These are phyloP conservation scores for Wickerhamiella australiensis DNA, from an alignment of 805 yeast genomes.

Conservation along the genomic window DNA sequence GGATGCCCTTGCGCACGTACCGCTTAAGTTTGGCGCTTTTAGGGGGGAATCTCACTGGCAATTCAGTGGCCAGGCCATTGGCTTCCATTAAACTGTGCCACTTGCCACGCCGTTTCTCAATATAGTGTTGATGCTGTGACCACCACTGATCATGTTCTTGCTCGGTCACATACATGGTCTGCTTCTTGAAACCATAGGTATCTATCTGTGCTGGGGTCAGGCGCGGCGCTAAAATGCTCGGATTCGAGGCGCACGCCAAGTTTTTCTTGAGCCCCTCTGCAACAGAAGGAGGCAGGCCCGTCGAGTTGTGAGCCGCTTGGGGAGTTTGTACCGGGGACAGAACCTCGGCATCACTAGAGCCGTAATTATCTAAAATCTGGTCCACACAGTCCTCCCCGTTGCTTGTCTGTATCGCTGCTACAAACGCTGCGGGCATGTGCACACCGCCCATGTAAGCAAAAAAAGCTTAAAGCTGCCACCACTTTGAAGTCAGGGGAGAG, in stretches of 20 bases:
- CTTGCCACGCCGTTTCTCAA: slow-evolving; percentile 53
- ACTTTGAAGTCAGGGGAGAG: no score
- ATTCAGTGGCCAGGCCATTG: slow-evolving; percentile 43
- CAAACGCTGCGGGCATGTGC: slow-evolving; percentile 24
- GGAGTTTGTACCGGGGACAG: slow-evolving; percentile 3
- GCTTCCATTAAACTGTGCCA: slow-evolving; percentile 61
- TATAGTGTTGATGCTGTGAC: slow-evolving; percentile 49
- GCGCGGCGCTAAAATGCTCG: slow-evolving; percentile 7
- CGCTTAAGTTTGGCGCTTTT: slow-evolving; percentile 40
- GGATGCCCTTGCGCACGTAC: slow-evolving; percentile 81
- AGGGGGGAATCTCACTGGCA: slow-evolving; percentile 29
- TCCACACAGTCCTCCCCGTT: slow-evolving; percentile 10
- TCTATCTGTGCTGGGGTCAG: slow-evolving; percentile 33
- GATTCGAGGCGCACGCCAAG: slow-evolving; percentile 9
- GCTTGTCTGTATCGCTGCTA: slow-evolving; percentile 17
- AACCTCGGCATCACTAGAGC: neutral
- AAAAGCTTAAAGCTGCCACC: neutral
- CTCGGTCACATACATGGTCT: slow-evolving; percentile 39
- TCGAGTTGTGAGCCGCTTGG: neutral
- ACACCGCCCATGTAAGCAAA: slow-evolving; percentile 15
- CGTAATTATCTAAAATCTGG: slow-evolving; percentile 2
- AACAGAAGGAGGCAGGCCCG: neutral
- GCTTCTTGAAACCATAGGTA: slow-evolving; percentile 78
- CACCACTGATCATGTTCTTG: slow-evolving; percentile 67
- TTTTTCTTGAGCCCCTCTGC: slow-evolving; percentile 4